Conservation (phyloP, 192 early-diverging fungal species). For the Umbelopsis sp. region DNA sequence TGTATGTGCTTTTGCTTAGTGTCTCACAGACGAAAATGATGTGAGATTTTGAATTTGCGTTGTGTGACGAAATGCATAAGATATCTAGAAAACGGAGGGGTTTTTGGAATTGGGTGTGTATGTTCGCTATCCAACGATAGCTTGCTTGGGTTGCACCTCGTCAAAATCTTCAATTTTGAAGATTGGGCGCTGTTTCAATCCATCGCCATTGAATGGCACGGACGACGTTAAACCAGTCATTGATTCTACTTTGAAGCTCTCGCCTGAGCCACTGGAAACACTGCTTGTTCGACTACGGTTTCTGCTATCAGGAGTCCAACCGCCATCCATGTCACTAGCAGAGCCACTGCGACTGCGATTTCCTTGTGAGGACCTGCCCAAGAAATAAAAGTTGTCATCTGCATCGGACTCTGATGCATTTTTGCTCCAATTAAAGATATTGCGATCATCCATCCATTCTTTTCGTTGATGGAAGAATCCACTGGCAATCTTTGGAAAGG, state of each 20-base stretch:
- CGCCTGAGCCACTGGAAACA: conserved; percentile 36
- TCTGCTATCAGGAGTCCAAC: conserved; percentile 34
- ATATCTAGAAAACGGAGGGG: too few relatives aligned
- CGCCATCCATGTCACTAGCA: conserved; percentile 22
- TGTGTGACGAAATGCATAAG: too few relatives aligned
- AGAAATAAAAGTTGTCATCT: conserved; percentile 55
- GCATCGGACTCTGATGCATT: conserved; percentile 48
- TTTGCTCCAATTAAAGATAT: conserved; percentile 58
- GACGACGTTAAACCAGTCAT: conserved; percentile 38
- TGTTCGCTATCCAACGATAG: neutral
- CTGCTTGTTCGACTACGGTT: conserved; percentile 49
- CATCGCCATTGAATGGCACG: neutral
- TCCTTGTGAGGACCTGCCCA: conserved; percentile 48
- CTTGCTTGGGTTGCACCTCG: conserved; percentile 2
- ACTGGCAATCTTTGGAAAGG: conserved; percentile 35
- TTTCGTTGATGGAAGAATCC: conserved; percentile 43
- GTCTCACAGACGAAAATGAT: too few relatives aligned
- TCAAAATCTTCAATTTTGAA: conserved; percentile 32
- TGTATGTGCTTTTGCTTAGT: too few relatives aligned
- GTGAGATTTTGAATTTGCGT: too few relatives aligned
- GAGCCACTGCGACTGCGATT: conserved; percentile 41
- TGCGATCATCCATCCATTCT: conserved; percentile 55
- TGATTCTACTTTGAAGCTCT: conserved; percentile 51
- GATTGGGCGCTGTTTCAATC: neutral
- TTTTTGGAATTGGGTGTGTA: too few relatives aligned